Percentiles rank a stretch among this genome's conserved stretches.
These are phyloP conservation scores for Rhizopogon sp. DNA, from an alignment of 768 basidiomycete genomes.

Conservation along the genomic window DNA sequence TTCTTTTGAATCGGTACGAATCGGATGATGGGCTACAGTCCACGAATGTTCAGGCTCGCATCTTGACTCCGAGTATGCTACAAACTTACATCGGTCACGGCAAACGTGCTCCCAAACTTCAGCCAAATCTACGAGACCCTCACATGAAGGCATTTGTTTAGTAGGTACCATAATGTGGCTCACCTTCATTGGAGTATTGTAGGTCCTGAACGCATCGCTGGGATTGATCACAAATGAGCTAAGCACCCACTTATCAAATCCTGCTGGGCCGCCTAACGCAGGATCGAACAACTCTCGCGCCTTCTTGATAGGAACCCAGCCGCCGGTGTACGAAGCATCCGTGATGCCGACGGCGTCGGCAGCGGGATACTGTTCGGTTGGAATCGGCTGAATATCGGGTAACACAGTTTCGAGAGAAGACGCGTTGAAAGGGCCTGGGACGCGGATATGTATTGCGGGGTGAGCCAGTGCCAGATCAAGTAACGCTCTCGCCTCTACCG, in stretches of 20 bases:
- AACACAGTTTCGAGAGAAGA: conserved; percentile 19
- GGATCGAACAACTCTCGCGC: conserved; percentile 32
- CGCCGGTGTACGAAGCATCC: conserved; percentile 21
- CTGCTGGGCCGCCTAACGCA: conserved; percentile 32
- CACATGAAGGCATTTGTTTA: background rate
- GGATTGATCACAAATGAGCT: conserved; percentile 36
- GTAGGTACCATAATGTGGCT: background rate
- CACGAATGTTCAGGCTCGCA: conserved; percentile 9
- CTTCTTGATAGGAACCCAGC: conserved; percentile 31
- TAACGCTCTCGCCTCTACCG: conserved; percentile 31
- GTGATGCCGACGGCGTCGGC: conserved; percentile 21
- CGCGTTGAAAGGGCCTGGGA: conserved; percentile 14
- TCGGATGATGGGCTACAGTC: conserved; percentile 28
- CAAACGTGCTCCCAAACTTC: conserved; percentile 17
- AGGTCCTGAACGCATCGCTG: conserved; percentile 37
- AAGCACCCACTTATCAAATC: conserved; percentile 39
- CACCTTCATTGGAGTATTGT: conserved; percentile 38
- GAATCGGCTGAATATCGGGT: conserved; percentile 34
- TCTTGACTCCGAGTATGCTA: conserved; percentile 13
- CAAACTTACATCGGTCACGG: conserved; percentile 18
- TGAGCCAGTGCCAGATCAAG: conserved; percentile 33
- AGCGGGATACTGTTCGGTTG: conserved; percentile 12
- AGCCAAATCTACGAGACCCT: conserved; percentile 13
- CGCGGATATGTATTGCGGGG: conserved; percentile 34
- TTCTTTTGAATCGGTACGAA: conserved; percentile 16